Evolutionary conservation across 805 yeast genomes (phyloP).

Genomic region (Myxozyma melibiosi): DNA sequence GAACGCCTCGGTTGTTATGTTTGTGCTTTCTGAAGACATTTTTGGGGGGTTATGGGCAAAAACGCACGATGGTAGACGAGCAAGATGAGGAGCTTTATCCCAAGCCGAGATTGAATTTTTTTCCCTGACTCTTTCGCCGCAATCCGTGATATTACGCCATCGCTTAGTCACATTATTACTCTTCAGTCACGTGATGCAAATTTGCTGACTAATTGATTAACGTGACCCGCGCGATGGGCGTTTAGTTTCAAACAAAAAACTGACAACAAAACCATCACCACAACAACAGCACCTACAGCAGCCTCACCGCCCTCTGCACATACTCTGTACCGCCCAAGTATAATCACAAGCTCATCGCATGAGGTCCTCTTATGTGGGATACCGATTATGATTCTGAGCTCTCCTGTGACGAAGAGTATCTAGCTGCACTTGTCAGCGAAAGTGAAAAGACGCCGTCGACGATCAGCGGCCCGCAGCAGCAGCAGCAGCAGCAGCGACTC

Average conservation of each 20-base stretch:
- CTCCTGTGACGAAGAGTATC: constrained; percentile 3
- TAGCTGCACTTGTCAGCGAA: constrained; percentile 1
- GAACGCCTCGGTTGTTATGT: no score
- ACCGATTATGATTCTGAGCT: constrained; percentile 6
- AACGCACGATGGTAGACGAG: neutral
- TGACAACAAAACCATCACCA: neutral
- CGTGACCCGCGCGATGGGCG: neutral
- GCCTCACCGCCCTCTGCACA: no score
- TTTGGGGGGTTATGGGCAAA: neutral
- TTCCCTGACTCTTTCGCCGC: neutral
- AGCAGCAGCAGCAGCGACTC: neutral
- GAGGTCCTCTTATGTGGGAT: constrained; percentile 5
- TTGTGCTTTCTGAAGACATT: neutral
- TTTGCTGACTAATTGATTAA: no score
- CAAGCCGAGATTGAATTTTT: no score
- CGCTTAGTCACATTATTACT: neutral
- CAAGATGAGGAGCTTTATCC: no score
- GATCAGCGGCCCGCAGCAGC: no score
- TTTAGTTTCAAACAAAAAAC: neutral
- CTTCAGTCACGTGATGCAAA: no score
- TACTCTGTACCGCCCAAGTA: no score
- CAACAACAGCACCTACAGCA: neutral
- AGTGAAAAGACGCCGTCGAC: no score
- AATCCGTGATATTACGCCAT: no score
- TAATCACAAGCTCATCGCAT: no score